Conservation (phyloP, 2,329 filamentous ascomycete species). For the Trichoderma sp. region DNA sequence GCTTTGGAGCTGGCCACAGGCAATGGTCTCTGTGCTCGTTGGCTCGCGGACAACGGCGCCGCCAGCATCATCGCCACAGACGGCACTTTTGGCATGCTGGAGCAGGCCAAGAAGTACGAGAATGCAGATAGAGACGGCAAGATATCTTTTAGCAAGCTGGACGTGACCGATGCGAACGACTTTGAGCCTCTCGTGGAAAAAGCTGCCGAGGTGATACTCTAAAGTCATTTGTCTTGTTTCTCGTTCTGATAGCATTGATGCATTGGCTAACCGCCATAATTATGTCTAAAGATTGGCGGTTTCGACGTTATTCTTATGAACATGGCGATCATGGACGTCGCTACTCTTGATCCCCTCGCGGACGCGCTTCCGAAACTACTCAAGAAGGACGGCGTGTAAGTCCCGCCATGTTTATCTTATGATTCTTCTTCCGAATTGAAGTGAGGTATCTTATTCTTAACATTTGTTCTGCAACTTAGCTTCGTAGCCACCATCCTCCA, state of each 20-base stretch:
- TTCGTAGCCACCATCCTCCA: slow-evolving; percentile 52
- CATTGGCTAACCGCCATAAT: background rate
- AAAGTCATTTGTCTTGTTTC: background rate
- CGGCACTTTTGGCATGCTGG: slow-evolving; percentile 44
- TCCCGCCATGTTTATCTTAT: slow-evolving; percentile 19
- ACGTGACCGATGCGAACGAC: slow-evolving; percentile 39
- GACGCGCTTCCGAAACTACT: slow-evolving; percentile 43
- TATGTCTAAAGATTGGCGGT: slow-evolving; percentile 27
- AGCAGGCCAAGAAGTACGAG: slow-evolving; percentile 32
- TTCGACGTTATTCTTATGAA: slow-evolving; percentile 51
- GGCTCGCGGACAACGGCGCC: slow-evolving; percentile 41
- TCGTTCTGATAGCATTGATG: background rate
- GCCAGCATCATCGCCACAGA: slow-evolving; percentile 47
- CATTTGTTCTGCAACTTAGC: slow-evolving; percentile 28
- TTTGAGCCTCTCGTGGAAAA: slow-evolving; percentile 19
- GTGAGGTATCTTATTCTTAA: background rate
- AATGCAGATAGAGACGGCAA: background rate
- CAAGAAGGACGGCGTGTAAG: slow-evolving; percentile 43
- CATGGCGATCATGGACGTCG: slow-evolving; percentile 53
- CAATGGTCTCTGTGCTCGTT: slow-evolving; percentile 50
- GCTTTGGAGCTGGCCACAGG: slow-evolving; percentile 52
- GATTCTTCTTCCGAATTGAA: background rate
- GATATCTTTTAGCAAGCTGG: slow-evolving; percentile 38
- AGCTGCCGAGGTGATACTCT: slow-evolving; percentile 17
- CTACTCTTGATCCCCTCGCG: slow-evolving; percentile 45